Conservation (phyloP, 2,329 filamentous ascomycete species). For the Pseudocercospora pini-densiflorae region DNA sequence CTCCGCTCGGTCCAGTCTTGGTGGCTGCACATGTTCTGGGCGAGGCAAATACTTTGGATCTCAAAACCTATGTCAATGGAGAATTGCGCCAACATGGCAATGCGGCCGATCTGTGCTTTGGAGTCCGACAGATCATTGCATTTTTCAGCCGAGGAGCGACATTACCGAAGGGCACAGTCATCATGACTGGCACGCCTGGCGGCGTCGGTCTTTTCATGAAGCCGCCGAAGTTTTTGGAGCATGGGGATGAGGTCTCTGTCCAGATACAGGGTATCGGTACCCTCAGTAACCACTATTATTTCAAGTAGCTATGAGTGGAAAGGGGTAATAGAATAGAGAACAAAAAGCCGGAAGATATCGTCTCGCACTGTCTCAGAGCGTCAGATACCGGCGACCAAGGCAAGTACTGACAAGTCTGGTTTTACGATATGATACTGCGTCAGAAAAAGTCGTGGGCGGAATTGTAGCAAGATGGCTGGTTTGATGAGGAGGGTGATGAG, state of each 20-base stretch:
- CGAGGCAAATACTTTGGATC: constrained; percentile 48
- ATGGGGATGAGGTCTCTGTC: constrained; percentile 40
- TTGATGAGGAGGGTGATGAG: too few species aligned
- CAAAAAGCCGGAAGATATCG: too few species aligned
- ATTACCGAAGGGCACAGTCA: constrained; percentile 51
- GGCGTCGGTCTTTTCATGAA: constrained; percentile 40
- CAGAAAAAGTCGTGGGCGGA: too few species aligned
- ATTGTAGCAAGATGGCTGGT: too few species aligned
- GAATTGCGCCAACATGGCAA: constrained; percentile 50
- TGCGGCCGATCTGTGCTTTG: constrained; percentile 53
- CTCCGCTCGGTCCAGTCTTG: constrained; percentile 58
- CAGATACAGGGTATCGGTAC: constrained; percentile 38
- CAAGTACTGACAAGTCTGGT: too few species aligned
- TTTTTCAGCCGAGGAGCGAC: constrained; percentile 45
- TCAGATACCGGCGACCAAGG: too few species aligned
- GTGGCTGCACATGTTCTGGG: constrained; percentile 49
- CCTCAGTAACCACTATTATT: too few species aligned
- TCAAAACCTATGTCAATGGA: constrained; percentile 57
- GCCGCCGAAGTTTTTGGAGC: constrained; percentile 34
- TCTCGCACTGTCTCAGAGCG: too few species aligned
- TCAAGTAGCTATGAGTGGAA: too few species aligned
- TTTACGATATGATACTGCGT: too few species aligned
- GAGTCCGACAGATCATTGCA: constrained; percentile 41
- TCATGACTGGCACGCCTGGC: constrained; percentile 57
- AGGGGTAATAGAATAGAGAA: too few species aligned